These are phyloP conservation scores for Huntiella decipiens DNA, from an alignment of 2,329 filamentous ascomycete genomes.

Conservation along the genomic window DNA sequence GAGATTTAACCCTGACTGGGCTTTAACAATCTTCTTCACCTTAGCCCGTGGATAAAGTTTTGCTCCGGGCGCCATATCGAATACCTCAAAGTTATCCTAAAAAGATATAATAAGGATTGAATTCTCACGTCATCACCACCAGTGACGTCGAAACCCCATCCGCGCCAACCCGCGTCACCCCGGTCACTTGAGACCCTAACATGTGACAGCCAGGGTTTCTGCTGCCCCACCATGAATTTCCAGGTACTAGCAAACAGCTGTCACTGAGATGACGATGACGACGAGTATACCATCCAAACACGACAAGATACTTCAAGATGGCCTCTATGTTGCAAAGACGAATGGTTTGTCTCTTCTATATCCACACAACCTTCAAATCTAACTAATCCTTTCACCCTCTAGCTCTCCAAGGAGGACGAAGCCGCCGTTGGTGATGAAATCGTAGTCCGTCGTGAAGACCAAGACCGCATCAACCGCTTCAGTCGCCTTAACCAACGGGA, in stretches of 20 bases:
- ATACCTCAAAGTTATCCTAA: too few relatives aligned
- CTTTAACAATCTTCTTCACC: conserved; percentile 78
- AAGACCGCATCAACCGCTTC: conserved; percentile 98
- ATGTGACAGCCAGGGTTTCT: too few relatives aligned
- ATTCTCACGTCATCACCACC: too few relatives aligned
- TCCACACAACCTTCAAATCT: neutral
- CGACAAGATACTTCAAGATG: conserved; percentile 1
- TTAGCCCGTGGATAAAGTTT: conserved; percentile 71
- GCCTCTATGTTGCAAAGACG: conserved; percentile 35
- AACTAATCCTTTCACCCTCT: neutral
- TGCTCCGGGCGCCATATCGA: conserved; percentile 39
- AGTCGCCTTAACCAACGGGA: conserved; percentile 84
- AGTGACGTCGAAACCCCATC: too few relatives aligned
- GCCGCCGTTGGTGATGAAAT: conserved; percentile 60
- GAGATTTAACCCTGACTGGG: conserved; percentile 60
- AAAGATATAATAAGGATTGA: too few relatives aligned
- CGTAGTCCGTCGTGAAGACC: conserved; percentile 88
- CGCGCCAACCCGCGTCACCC: too few relatives aligned
- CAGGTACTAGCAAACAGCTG: too few relatives aligned
- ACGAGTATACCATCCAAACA: neutral
- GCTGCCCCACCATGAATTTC: too few relatives aligned
- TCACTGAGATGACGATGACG: too few relatives aligned
- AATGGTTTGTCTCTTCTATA: conserved; percentile 30
- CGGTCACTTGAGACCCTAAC: too few relatives aligned
- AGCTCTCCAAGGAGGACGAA: conserved; percentile 94